phyloP scores from a whole-genome alignment of 2,329 filamentous ascomycete species.

The Pleomassaria siparia region DNA sequence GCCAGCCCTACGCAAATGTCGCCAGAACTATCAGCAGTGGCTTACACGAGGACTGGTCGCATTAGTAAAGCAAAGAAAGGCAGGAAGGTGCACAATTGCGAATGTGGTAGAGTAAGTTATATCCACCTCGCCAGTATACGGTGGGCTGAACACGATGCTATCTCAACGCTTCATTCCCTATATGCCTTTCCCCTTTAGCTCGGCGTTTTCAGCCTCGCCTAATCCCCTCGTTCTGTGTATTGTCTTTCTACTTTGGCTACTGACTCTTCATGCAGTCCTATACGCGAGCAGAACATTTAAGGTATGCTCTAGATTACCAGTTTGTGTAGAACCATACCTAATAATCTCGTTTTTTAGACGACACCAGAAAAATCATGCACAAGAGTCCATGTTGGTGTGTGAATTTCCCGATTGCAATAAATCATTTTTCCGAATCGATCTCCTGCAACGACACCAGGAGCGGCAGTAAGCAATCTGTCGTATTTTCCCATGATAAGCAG shows the following conservation, averaged over 20 bases:
- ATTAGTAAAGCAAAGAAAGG: slow-evolving; percentile 53
- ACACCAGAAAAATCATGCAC: slow-evolving; percentile 51
- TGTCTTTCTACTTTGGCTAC: slow-evolving; percentile 6
- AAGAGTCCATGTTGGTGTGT: slow-evolving; percentile 44
- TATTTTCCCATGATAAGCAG: neutral
- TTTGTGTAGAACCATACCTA: slow-evolving; percentile 4
- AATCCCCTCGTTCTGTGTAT: neutral
- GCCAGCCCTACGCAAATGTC: slow-evolving; percentile 34
- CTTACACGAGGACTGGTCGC: slow-evolving; percentile 50
- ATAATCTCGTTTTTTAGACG: slow-evolving; percentile 34
- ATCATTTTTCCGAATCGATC: slow-evolving; percentile 48
- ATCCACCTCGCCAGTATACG: slow-evolving; percentile 1
- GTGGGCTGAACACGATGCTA: slow-evolving; percentile 8
- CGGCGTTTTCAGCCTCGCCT: slow-evolving; percentile 8
- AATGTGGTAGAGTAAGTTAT: slow-evolving; percentile 50
- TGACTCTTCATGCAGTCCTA: slow-evolving; percentile 45
- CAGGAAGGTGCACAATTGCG: slow-evolving; percentile 48
- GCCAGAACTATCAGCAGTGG: slow-evolving; percentile 32
- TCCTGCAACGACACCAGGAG: slow-evolving; percentile 48
- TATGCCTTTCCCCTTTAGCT: slow-evolving; percentile 1
- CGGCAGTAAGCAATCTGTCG: slow-evolving; percentile 43
- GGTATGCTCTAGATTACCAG: slow-evolving; percentile 31
- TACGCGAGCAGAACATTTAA: slow-evolving; percentile 51
- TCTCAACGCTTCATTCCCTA: slow-evolving; percentile 5
- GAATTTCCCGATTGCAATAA: slow-evolving; percentile 45